phyloP scores from a whole-genome alignment of 2,329 filamentous ascomycete genomes.

The Pseudogymnoascus sp. region DNA sequence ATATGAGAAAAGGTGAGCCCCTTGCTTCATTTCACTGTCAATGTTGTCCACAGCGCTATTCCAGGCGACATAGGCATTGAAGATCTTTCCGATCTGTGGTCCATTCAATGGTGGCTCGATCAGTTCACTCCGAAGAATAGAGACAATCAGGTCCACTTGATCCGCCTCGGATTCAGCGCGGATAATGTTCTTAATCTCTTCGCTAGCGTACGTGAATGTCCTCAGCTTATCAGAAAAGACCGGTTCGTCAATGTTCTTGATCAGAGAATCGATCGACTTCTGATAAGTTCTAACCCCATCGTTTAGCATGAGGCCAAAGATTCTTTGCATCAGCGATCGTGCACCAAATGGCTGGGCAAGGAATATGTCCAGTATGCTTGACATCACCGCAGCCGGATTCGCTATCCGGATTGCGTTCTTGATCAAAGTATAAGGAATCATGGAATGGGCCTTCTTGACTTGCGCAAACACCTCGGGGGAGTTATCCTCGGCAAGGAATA shows the following conservation, averaged over 20 bases:
- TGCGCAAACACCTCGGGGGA: conserved; percentile 94
- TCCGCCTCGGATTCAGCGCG: conserved; percentile 67
- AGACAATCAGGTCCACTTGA: conserved; percentile 76
- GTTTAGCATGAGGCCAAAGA: conserved; percentile 84
- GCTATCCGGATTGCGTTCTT: conserved; percentile 97
- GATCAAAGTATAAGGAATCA: conserved; percentile 85
- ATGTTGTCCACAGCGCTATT: conserved; percentile 88
- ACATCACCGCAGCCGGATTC: conserved; percentile 95
- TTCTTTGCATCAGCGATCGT: conserved; percentile 83
- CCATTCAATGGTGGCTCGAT: conserved; percentile 64
- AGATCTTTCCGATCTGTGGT: conserved; percentile 74
- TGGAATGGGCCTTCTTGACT: conserved; percentile 85
- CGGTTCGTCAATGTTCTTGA: conserved; percentile 71
- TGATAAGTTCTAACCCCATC: conserved; percentile 86
- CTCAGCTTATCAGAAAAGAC: conserved; percentile 76
- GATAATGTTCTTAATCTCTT: conserved; percentile 66
- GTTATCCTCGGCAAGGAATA: conserved; percentile 97
- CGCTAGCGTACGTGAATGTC: conserved; percentile 67
- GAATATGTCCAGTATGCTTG: conserved; percentile 89
- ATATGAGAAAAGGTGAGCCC: conserved; percentile 86
- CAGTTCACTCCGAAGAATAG: conserved; percentile 71
- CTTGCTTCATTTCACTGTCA: conserved; percentile 80
- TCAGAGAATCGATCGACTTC: conserved; percentile 73
- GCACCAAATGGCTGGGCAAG: conserved; percentile 90
- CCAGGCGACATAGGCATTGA: conserved; percentile 94